Evolutionary conservation across 345 rosid species (phyloP), one percentile per base, ranked within the genome.

Genomic region (Eucalyptus melliodora): DNA sequence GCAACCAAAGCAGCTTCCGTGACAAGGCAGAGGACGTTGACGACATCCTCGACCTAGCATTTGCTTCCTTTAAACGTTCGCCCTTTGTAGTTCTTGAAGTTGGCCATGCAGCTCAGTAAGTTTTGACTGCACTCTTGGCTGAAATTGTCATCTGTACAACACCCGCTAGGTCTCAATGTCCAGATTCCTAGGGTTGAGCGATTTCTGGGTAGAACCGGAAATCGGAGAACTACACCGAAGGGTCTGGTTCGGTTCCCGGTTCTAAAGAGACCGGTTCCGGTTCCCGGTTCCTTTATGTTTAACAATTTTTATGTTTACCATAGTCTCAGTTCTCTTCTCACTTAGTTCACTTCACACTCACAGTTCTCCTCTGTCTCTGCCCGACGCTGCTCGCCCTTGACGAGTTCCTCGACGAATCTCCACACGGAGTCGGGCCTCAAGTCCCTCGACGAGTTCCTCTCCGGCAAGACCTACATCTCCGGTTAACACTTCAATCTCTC

Each of bases 1-100:
- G 98, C 97, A 88, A 96, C 90, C 92, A 98, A 90, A 90, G 98
- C 99, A 30, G 99, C 98, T 49, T 97, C 94, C 95, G 97, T 95
- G 87, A 96, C 97, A 3, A 93, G 37, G 31, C 94, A 82, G 87
- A 98, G 94, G 21, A 65, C 77, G 10, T 65, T 31, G 17, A 65
- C 72, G 37, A 15, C 80, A 67, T 67, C 40, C 40, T 67, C 37
- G 11, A 16, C 94, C 13, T 93, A 86, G 88, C 99, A 97, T 88
- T 85, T 93, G 94, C 94, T 98, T 60, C 99, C 99, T 86, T 92
- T 93, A 56, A 97, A 98, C 40, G 95, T 89, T 9, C 37, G 93
- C 7, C 90, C 95, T 16, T 11, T 37, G 12, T 90, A 62, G 30
- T 90, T 89, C 44, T 93, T 90, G 92, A 98, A 97, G 72, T 87